Evolutionary conservation across 2,329 filamentous ascomycete species (phyloP).

Genomic region (Dissoconium aciculare): DNA sequence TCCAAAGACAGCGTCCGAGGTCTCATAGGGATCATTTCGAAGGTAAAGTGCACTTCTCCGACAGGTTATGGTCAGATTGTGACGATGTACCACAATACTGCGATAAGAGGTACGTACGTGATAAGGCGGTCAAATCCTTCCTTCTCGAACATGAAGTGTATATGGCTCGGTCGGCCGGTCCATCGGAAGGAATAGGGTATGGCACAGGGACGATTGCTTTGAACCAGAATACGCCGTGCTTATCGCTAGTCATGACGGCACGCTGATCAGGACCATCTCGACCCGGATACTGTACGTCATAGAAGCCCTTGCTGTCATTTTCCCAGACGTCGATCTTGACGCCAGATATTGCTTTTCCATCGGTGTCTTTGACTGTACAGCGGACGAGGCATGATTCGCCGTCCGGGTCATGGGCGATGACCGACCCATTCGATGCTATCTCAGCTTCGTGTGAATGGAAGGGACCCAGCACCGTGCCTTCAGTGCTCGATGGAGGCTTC

Average conservation of each 20-base stretch:
- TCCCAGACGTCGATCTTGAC: conserved; percentile 76
- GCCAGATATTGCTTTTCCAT: conserved; percentile 45
- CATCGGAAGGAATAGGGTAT: conserved; percentile 74
- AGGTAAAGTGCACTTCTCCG: conserved; percentile 57
- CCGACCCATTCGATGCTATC: conserved; percentile 38
- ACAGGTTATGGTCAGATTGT: too few relatives aligned
- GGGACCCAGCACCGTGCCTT: conserved; percentile 67
- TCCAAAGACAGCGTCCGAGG: conserved; percentile 71
- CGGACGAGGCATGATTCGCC: conserved; percentile 58
- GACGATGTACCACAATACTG: too few relatives aligned
- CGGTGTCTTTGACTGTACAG: conserved; percentile 54
- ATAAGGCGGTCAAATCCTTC: conserved; percentile 63
- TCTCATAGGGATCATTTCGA: conserved; percentile 65
- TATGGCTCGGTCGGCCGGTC: conserved; percentile 62
- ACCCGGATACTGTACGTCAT: conserved; percentile 63
- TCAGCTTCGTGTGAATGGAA: conserved; percentile 72
- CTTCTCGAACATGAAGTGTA: conserved; percentile 85
- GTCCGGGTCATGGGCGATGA: conserved; percentile 52
- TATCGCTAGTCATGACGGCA: conserved; percentile 54
- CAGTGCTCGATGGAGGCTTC: conserved; percentile 53
- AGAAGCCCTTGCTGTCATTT: conserved; percentile 64
- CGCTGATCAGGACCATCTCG: conserved; percentile 53
- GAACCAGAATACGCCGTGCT: conserved; percentile 68
- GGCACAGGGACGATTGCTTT: conserved; percentile 69
- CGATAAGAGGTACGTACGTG: conserved; percentile 57